These are phyloP conservation scores for Babesia ovis DNA, from an alignment of 169 alveolate species.

Conservation along the genomic window DNA sequence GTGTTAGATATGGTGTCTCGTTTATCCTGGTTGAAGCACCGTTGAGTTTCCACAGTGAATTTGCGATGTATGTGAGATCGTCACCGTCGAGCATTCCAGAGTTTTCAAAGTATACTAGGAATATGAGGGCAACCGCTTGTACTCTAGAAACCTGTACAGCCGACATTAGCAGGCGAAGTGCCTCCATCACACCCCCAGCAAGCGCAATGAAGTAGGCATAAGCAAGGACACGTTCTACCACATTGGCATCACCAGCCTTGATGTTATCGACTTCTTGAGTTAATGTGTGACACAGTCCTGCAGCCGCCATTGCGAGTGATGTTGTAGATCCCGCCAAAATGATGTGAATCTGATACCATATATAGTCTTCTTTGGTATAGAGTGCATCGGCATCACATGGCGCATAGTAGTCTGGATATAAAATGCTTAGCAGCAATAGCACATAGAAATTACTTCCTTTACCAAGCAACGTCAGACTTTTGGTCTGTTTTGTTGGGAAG, in stretches of 20 bases:
- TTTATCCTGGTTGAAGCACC: background rate
- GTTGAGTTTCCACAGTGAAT: conserved; percentile 55
- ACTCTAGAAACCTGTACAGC: conserved; percentile 37
- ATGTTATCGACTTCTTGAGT: conserved; percentile 52
- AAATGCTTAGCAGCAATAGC: conserved; percentile 34
- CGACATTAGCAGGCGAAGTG: conserved; percentile 62
- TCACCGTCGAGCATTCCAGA: conserved; percentile 44
- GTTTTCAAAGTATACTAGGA: conserved; percentile 48
- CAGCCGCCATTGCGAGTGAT: conserved; percentile 29
- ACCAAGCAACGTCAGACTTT: conserved; percentile 3
- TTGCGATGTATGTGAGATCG: conserved; percentile 50
- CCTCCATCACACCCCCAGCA: conserved; percentile 65
- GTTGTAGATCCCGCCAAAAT: conserved; percentile 40
- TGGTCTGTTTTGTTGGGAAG: conserved; percentile 34
- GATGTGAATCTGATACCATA: conserved; percentile 60
- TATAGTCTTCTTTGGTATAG: conserved; percentile 59
- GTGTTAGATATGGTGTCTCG: conserved; percentile 43
- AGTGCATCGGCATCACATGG: conserved; percentile 47
- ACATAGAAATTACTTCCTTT: conserved; percentile 54
- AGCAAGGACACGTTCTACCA: conserved; percentile 36
- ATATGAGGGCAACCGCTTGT: conserved; percentile 53
- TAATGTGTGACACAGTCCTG: conserved; percentile 38
- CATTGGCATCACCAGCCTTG: conserved; percentile 30
- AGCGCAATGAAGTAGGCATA: conserved; percentile 67
- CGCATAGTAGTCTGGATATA: conserved; percentile 58